Base-by-base conservation (phyloP, 495 filamentous ascomycete genomes). In the Ascodesmis nigricans region DNA sequence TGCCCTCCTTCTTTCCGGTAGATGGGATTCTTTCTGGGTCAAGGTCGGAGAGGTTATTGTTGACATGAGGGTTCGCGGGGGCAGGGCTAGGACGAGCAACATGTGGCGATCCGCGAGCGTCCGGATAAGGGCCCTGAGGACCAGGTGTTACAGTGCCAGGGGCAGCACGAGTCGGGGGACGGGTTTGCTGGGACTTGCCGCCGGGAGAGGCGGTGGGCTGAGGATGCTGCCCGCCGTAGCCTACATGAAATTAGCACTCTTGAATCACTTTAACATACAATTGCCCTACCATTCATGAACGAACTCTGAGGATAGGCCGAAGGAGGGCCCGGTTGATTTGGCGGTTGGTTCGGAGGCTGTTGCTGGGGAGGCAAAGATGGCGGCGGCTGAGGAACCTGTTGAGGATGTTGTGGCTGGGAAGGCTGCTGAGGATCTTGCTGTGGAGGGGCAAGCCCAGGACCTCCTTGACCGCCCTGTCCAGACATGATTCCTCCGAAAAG, bases 401-500 rank as follows among this genome's bases (percentile, higher is more conserved):
- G 41, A 27, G 36, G 69, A 39, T 77, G 67, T 50, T 66, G 66
- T 47, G 61, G 64, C 44, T 61, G 64, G 49, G 62, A 66, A 27
- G 61, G 60, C 45, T 62, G 62, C 49, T 67, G 67, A n/a, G n/a
- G n/a, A n/a, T n/a, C n/a, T 44, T 61, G 65, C 40, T 59, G 71
- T 40, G 78, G 80, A 48, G 83, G 87, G 35, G 80, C 82, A 50
- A 91, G 75, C 42, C 75, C 74, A 38, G 80, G 78, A 9, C 67
- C 71, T 40, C 75, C 80, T 62, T 81, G 81, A 47, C 70, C 72
- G 50, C 73, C 75, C 55, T 74, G 75, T 37, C 83, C 84, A 40
- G 87, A 66, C 78, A 97, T 93, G 45, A 97, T 92, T 16, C 78
- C 80, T 42, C 81, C 76, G 50, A 97, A 95, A 24, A 93, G 63